Evolutionary conservation across 2,329 filamentous ascomycete species (phyloP).

Genomic region (Penicillium sp.): DNA sequence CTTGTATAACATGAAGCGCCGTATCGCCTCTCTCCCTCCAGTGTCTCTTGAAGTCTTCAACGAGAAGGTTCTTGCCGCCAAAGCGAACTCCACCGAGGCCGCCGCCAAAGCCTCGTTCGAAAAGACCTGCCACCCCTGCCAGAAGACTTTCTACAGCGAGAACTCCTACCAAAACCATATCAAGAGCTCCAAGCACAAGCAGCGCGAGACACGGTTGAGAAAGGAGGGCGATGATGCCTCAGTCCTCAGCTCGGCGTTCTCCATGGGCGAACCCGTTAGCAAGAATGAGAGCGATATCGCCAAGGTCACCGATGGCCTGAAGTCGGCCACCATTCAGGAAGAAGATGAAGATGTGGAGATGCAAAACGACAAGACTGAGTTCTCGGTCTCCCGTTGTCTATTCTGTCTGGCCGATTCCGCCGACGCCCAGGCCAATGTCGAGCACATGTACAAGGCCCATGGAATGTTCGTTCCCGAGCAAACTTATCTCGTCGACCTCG

Average conservation of each 20-base stretch:
- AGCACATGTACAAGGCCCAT: constrained; percentile 90
- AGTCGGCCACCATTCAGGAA: constrained; percentile 61
- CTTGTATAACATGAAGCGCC: constrained; percentile 94
- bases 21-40: constrained; percentile 85
- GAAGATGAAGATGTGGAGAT: constrained; percentile 52
- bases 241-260: constrained; percentile 88
- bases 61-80: constrained; percentile 91
- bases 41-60: constrained; percentile 91
- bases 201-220: constrained; percentile 59
- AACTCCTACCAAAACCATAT: constrained; percentile 95
- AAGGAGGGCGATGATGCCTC: constrained; percentile 65
- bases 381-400: constrained; percentile 64
- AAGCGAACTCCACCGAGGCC: constrained; percentile 79
- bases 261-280: constrained; percentile 75
- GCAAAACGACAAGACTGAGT: constrained; percentile 45
- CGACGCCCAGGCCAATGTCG: constrained; percentile 71
- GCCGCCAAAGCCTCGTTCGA: constrained; percentile 89
- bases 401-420: constrained; percentile 91
- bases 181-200: constrained; percentile 84
- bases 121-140: constrained; percentile 76
- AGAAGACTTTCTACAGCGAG: constrained; percentile 93
- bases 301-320: constrained; percentile 74
- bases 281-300: constrained; percentile 70
- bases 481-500: constrained; percentile 76
- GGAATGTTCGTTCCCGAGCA: constrained; percentile 96